phyloP scores from a whole-genome alignment of 495 filamentous ascomycete genomes.

The Penicillium fimorum region DNA sequence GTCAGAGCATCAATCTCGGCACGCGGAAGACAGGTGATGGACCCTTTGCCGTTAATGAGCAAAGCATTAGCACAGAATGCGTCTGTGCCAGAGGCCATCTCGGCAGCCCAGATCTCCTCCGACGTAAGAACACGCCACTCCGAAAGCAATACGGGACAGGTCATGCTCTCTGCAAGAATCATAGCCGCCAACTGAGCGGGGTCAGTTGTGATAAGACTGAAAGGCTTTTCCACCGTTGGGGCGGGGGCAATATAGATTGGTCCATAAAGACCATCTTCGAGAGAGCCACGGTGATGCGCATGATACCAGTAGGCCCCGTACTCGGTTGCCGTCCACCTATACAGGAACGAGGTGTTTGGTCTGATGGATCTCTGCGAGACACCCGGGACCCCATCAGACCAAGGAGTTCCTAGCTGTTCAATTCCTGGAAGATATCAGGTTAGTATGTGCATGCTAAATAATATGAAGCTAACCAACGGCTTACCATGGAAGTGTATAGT shows the following conservation, averaged over 20 bases:
- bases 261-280: constrained; percentile 57
- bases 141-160: constrained; percentile 48
- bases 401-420: constrained; percentile 44
- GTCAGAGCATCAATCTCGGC: constrained; percentile 37
- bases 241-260: constrained; percentile 47
- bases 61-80: constrained; percentile 47
- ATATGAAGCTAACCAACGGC: background rate
- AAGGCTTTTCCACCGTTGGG: constrained; percentile 39
- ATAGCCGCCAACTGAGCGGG: constrained; percentile 41
- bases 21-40: constrained; percentile 42
- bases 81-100: constrained; percentile 42
- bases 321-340: constrained; percentile 42
- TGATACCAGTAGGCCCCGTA: constrained; percentile 48
- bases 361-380: constrained; percentile 46
- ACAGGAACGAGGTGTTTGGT: constrained; percentile 45
- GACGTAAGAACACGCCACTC: constrained; percentile 57
- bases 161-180: constrained; percentile 41
- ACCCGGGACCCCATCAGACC: constrained; percentile 56
- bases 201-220: constrained; percentile 44
- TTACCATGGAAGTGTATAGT: constrained; percentile 55
- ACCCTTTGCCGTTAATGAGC: constrained; percentile 57
- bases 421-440: constrained; percentile 21
- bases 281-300: constrained; percentile 49
- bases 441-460: background rate
- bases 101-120: constrained; percentile 39